Base-by-base conservation (phyloP, 2,329 filamentous ascomycete genomes). In the Aspergillus niger region DNA sequence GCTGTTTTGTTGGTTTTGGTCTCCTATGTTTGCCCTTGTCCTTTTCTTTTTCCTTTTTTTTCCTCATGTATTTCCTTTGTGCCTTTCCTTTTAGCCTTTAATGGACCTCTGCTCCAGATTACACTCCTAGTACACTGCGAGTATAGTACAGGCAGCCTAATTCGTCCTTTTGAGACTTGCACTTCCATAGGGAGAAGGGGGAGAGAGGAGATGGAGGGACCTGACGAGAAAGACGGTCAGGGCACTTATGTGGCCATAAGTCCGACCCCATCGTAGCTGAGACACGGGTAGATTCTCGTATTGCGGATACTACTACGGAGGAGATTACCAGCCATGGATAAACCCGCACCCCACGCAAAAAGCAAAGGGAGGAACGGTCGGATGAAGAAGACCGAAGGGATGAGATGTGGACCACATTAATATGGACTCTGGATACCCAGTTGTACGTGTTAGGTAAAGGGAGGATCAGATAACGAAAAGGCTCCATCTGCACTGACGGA, bases 391-490 rank as follows among this genome's bases (percentile, higher is more conserved):
- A 50, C 24, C n/a, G 47, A 28, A 28, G 47, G 17, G 47, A 50
- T 32, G 47, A 30, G 47, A 20, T 30, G 47, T 50, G 47, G 47
- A 50, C 47, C 47, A 15, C 47, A 17, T 50, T 50, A 50, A 50
- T 32, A 50, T 30, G 11, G 26, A 50, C 32, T 32, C 26, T 30
- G 30, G 53, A 15, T 20, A 32, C 28, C 43, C 28, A 54, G 30
- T 17, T 54, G 55, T 51, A 47, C 51, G 32, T 47, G 64, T 66
- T 61, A 62, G 59, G 59, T 58, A 63, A 62, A 30, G 39, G 26
- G 26, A 61, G 49, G 66, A 68, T 68, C 66, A 65, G 66, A 68
- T 68, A 68, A 68, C 60, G 47, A 57, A 47, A 30, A 28, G 30
- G 62, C 30, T 52, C 55, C 60, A 55, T 47, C 39, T 47, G 43